These are phyloP conservation scores for Tubosaeta sp. DNA, from an alignment of 768 basidiomycete species.

Conservation along the genomic window DNA sequence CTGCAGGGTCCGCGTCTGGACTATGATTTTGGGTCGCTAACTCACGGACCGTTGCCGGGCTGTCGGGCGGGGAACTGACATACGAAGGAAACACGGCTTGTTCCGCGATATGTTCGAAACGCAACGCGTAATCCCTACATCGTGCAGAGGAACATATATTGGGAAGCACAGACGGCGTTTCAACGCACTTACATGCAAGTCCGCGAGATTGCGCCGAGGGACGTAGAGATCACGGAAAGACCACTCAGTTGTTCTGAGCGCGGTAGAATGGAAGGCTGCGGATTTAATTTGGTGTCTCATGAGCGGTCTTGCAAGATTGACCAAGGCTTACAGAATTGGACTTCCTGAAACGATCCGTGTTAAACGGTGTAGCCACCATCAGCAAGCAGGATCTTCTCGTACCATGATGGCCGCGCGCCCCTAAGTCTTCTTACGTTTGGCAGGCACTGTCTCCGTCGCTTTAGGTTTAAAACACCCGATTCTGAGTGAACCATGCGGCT, in stretches of 20 bases:
- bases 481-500: background rate
- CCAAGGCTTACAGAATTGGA: conserved; percentile 4
- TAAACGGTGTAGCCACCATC: background rate
- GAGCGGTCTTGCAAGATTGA: background rate
- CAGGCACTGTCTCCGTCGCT: background rate
- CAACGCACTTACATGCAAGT: conserved; percentile 3
- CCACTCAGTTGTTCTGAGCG: background rate
- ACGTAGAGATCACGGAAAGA: conserved; percentile 4
- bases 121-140: conserved; percentile 5
- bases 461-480: background rate
- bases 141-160: background rate
- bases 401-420: background rate
- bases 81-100: background rate
- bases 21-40: background rate
- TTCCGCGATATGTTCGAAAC: conserved; percentile 6
- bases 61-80: background rate
- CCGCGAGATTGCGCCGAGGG: conserved; percentile 3
- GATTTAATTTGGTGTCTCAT: background rate
- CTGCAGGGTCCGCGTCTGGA: background rate
- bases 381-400: background rate
- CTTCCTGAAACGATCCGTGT: conserved; percentile 1
- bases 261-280: background rate
- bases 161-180: background rate
- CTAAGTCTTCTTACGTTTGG: background rate
- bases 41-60: background rate